Conservation (phyloP, 106 monocot species). For the Allium sativum region DNA sequence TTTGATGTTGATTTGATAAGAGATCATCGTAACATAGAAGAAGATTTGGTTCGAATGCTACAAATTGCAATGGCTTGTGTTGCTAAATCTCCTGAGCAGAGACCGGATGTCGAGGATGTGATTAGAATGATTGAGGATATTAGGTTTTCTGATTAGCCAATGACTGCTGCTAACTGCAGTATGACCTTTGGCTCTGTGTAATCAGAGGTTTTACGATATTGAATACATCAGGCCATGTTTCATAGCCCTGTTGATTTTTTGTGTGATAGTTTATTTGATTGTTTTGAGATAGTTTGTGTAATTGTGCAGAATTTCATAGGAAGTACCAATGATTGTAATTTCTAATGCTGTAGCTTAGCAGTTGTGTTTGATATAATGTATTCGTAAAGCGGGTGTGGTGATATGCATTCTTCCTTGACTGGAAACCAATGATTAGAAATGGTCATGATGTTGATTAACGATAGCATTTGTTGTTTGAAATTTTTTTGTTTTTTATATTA, state of each 20-base stretch:
- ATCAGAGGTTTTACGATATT: neutral
- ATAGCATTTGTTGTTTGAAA: no score
- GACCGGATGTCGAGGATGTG: slow-evolving; percentile 68
- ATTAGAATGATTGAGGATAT: slow-evolving; percentile 64
- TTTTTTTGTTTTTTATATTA: no score
- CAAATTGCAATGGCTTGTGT: slow-evolving; percentile 90
- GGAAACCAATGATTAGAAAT: no score
- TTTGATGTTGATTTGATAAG: slow-evolving; percentile 70
- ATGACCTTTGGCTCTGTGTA: neutral
- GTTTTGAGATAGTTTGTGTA: neutral
- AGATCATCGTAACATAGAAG: slow-evolving; percentile 55
- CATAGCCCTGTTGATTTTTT: neutral
- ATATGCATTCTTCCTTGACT: no score
- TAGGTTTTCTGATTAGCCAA: neutral
- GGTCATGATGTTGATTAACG: no score
- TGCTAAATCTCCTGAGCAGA: slow-evolving; percentile 35
- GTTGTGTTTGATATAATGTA: no score
- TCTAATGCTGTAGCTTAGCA: neutral
- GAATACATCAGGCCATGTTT: neutral
- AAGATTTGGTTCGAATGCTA: slow-evolving; percentile 82
- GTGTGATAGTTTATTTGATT: neutral
- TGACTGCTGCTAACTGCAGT: neutral
- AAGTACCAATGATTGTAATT: neutral
- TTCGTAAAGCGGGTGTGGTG: no score
- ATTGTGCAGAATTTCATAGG: slow-evolving; percentile 8